Conservation (phyloP, 2,329 filamentous ascomycete genomes). For the Camptophora hylomeconis region DNA sequence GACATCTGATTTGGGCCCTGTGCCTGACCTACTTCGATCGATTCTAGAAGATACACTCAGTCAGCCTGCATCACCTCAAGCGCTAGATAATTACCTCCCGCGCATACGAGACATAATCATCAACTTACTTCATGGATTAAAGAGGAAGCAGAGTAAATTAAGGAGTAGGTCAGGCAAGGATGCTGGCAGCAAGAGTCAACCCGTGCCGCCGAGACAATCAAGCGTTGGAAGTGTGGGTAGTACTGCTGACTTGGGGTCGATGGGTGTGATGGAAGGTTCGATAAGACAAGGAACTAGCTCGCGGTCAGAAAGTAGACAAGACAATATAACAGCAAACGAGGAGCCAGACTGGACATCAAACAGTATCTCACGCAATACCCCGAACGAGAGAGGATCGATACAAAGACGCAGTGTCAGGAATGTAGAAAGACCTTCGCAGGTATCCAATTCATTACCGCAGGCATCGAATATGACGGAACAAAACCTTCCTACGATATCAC, state of each 20-base stretch:
- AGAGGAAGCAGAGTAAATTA: slow-evolving; percentile 90
- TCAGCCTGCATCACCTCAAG: slow-evolving; percentile 88
- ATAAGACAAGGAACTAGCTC: too few relatives aligned
- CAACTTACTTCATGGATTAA: slow-evolving; percentile 86
- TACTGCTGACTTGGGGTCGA: too few relatives aligned
- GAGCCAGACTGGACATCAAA: too few relatives aligned
- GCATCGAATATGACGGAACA: slow-evolving; percentile 69
- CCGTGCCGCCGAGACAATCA: slow-evolving; percentile 27
- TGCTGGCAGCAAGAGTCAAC: slow-evolving; percentile 21
- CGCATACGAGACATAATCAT: slow-evolving; percentile 98
- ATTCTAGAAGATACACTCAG: slow-evolving; percentile 94
- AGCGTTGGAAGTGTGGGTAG: slow-evolving; percentile 35
- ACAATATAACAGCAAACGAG: too few relatives aligned
- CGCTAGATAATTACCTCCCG: slow-evolving; percentile 84
- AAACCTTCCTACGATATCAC: slow-evolving; percentile 55
- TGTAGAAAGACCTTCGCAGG: too few relatives aligned
- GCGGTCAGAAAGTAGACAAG: too few relatives aligned
- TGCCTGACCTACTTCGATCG: slow-evolving; percentile 75
- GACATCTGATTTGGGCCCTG: slow-evolving; percentile 83
- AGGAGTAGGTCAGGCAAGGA: slow-evolving; percentile 39
- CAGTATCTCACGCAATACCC: too few relatives aligned
- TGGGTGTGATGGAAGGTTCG: too few relatives aligned
- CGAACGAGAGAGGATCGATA: too few relatives aligned
- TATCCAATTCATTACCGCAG: too few relatives aligned
- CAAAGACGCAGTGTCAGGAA: too few relatives aligned